Base-by-base conservation (phyloP, 768 basidiomycete genomes). In the Hypholoma fasciculare region DNA sequence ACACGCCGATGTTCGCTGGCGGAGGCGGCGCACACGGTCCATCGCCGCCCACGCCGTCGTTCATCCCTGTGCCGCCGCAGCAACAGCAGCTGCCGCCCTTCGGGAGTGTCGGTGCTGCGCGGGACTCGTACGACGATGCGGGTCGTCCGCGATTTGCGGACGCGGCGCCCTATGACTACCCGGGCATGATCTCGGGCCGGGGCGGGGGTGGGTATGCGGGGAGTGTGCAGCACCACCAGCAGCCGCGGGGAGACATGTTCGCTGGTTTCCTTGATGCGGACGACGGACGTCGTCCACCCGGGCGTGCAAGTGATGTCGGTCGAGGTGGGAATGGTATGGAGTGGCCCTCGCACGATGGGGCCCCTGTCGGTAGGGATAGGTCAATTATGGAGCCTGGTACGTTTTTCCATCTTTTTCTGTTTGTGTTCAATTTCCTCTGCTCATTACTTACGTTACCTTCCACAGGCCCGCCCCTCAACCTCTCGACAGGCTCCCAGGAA, bases 191-290 rank as follows among this genome's bases (percentile, higher is more conserved):
- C n/a, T 16, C 26, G 0, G 16, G 44, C 14, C 26, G 40, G 13
- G 42, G 23, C 17, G 52, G 23, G 14, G 42, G 52, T 9, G 52
- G 52, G 26, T 52, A 52, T 42, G 20, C 50, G 19, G 11, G n/a
- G 0, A 34, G 30, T 34, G 30, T 34, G 30, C 26, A 30, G 43
- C 52, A 30, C 5, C 34, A 17, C 9, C 30, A 30, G 44, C 53
- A 30, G n/a, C 54, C 43, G 48, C 16, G 67, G 37, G 14, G 49
- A 17, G 69, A 67, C 20, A 62, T 68, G 52, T 71, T 71, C 37
- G 66, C 66, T 7, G 65, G 67, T 26, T 71, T 73, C 50, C 60
- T 71, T 6, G 70, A 71, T 57, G 70, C 70, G n/a, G 69, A 73
- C 36, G 60, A 65, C 39, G 58, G 63, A 52, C 61, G 65, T 51